These are phyloP conservation scores for Hylodesmum podocarpum DNA, from an alignment of 306 rosid species.

Conservation along the genomic window DNA sequence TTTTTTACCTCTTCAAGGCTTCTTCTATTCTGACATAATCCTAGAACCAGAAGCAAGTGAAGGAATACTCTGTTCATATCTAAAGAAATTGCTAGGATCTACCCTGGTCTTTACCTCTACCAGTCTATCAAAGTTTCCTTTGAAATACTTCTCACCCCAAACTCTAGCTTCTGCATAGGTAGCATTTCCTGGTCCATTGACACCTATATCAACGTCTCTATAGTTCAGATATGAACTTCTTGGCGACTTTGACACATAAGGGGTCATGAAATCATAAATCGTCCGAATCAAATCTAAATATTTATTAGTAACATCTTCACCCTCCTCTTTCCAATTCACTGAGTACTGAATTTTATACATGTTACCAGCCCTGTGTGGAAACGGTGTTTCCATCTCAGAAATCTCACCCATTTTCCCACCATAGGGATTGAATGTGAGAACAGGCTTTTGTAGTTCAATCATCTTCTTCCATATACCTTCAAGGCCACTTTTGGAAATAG, in stretches of 20 bases:
- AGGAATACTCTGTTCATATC: conserved; percentile 74
- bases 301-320: conserved; percentile 30
- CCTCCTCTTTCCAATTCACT: conserved; percentile 62
- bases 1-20: background rate
- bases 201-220: conserved; percentile 74
- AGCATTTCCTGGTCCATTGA: conserved; percentile 49
- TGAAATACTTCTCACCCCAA: conserved; percentile 75
- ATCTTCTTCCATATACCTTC: conserved; percentile 68
- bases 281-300: conserved; percentile 44
- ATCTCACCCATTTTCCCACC: conserved; percentile 76
- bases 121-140: conserved; percentile 60
- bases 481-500: conserved; percentile 47
- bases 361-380: conserved; percentile 80
- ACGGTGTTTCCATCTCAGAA: conserved; percentile 55
- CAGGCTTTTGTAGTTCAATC: conserved; percentile 55
- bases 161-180: conserved; percentile 50
- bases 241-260: conserved; percentile 61
- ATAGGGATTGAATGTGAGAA: conserved; percentile 55
- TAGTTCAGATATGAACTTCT: conserved; percentile 72
- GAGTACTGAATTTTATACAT: conserved; percentile 65
- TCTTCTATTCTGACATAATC: conserved; percentile 32
- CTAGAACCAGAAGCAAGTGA: conserved; percentile 36
- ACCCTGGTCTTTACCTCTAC: conserved; percentile 55
- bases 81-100: conserved; percentile 66
- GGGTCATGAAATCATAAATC: conserved; percentile 64